A percentile compares a stretch with the other conserved stretches of the same genome.
phyloP scores from a whole-genome alignment of 305 asterid genomes.

The Fraxinus nigra region DNA sequence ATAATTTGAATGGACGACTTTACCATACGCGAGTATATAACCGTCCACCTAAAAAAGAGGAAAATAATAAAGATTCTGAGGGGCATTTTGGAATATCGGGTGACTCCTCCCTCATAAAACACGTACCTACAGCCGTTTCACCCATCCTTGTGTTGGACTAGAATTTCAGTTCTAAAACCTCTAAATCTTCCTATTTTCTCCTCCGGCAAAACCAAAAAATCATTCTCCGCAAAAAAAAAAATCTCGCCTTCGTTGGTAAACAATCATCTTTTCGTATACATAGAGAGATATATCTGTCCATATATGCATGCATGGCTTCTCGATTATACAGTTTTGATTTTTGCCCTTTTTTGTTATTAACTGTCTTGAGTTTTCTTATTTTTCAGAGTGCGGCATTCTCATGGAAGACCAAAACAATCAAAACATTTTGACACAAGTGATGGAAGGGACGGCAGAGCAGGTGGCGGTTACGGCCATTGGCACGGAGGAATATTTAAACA shows the following conservation, averaged over 20 bases:
- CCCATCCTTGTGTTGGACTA: neutral
- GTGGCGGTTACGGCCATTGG: neutral
- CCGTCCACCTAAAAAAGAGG: neutral
- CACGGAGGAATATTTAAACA: neutral
- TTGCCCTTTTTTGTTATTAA: neutral
- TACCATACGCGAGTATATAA: neutral
- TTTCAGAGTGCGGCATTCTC: neutral
- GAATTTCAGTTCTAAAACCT: slow-evolving; percentile 3
- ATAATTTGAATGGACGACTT: neutral
- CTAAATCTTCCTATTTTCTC: neutral
- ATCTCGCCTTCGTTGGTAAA: neutral
- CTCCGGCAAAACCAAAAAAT: neutral
- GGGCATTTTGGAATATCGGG: slow-evolving; percentile 1
- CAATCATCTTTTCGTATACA: neutral
- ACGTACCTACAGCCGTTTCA: slow-evolving; percentile 1
- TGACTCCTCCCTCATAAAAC: neutral
- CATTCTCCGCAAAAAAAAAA: neutral
- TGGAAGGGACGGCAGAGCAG: neutral
- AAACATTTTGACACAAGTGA: neutral
- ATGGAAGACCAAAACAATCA: slow-evolving; percentile 19
- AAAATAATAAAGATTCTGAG: neutral
- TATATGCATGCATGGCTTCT: slow-evolving; percentile 23
- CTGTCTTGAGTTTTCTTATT: neutral
- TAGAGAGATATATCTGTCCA: neutral
- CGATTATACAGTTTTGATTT: neutral